Conservation (phyloP, 768 basidiomycete genomes). For the Pilatotrama ljubarskyi region DNA sequence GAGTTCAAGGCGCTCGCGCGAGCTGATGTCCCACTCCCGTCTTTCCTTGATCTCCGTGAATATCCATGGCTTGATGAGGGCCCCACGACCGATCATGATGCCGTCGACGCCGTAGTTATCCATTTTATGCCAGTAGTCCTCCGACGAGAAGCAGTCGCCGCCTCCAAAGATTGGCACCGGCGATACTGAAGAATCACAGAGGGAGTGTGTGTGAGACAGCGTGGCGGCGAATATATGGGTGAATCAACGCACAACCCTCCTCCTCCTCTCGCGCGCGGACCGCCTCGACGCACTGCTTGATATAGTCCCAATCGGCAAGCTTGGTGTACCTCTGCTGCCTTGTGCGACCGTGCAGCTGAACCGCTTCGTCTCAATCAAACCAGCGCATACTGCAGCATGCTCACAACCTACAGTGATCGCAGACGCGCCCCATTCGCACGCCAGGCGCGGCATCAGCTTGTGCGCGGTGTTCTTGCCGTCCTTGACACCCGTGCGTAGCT, state of each 20-base stretch:
- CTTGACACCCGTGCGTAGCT: slow-evolving; percentile 91
- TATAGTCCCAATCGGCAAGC: slow-evolving; percentile 93
- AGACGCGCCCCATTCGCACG: slow-evolving; percentile 51
- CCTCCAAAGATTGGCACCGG: slow-evolving; percentile 96
- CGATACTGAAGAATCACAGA: slow-evolving; percentile 49
- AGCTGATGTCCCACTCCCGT: slow-evolving; percentile 91
- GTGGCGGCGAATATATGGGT: background rate
- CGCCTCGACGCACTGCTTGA: slow-evolving; percentile 80
- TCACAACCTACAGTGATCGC: slow-evolving; percentile 48
- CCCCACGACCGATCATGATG: slow-evolving; percentile 93
- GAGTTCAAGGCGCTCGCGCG: slow-evolving; percentile 78
- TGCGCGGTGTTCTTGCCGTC: slow-evolving; percentile 85
- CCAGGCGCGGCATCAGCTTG: slow-evolving; percentile 83
- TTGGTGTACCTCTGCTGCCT: slow-evolving; percentile 93
- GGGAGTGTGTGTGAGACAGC: background rate
- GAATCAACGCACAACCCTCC: slow-evolving; percentile 55
- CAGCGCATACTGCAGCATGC: background rate
- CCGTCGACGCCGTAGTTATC: slow-evolving; percentile 88
- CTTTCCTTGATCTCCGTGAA: slow-evolving; percentile 94
- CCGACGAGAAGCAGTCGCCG: slow-evolving; percentile 90
- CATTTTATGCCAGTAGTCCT: slow-evolving; percentile 77
- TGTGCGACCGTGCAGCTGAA: slow-evolving; percentile 91
- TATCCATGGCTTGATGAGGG: slow-evolving; percentile 94
- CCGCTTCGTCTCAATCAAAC: background rate
- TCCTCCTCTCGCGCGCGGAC: slow-evolving; percentile 72